phyloP scores from a whole-genome alignment of 2,329 filamentous ascomycete species.

The Hawksworthiomyces lignivorus region DNA sequence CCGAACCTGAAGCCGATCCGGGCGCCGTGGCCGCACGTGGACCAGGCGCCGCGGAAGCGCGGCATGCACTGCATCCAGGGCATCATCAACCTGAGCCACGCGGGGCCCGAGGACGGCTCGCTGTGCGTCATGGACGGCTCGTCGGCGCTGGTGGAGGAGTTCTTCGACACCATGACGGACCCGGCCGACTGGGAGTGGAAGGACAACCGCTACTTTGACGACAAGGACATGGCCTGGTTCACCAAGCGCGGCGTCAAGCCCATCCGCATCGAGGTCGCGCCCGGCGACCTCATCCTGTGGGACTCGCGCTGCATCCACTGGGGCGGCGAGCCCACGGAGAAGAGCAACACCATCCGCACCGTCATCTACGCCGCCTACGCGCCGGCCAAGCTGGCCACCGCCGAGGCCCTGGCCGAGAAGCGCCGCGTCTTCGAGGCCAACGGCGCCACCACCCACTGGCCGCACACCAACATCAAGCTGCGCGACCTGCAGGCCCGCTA shows the following conservation, averaged over 20 bases:
- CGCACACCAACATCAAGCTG: constrained; percentile 11
- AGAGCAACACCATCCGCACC: constrained; percentile 22
- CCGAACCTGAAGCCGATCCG: not conserved
- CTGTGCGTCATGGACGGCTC: constrained; percentile 4
- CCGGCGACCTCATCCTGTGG: constrained; percentile 29
- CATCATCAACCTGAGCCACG: constrained; percentile 7
- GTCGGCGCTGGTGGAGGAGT: constrained; percentile 12
- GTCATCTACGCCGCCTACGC: constrained; percentile 28
- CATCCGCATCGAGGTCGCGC: constrained; percentile 24
- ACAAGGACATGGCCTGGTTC: constrained; percentile 1
- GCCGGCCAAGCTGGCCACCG: constrained; percentile 24
- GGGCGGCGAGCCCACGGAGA: constrained; percentile 23
- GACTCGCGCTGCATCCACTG: constrained; percentile 29
- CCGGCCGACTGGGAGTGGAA: constrained; percentile 19
- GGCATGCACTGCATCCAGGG: constrained; percentile 11
- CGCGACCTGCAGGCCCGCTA: not conserved
- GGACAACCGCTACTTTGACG: constrained; percentile 3
- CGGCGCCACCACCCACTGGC: constrained; percentile 23
- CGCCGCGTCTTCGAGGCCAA: constrained; percentile 21
- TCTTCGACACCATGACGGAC: constrained; percentile 11
- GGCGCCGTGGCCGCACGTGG: constrained; percentile 9
- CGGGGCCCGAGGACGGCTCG: constrained; percentile 8
- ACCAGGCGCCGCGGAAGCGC: constrained; percentile 4
- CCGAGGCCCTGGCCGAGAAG: constrained; percentile 22
- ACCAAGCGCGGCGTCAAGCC: constrained; percentile 1